These are phyloP conservation scores for Clonostachys sp. DNA, from an alignment of 2,329 filamentous ascomycete genomes.

Conservation along the genomic window DNA sequence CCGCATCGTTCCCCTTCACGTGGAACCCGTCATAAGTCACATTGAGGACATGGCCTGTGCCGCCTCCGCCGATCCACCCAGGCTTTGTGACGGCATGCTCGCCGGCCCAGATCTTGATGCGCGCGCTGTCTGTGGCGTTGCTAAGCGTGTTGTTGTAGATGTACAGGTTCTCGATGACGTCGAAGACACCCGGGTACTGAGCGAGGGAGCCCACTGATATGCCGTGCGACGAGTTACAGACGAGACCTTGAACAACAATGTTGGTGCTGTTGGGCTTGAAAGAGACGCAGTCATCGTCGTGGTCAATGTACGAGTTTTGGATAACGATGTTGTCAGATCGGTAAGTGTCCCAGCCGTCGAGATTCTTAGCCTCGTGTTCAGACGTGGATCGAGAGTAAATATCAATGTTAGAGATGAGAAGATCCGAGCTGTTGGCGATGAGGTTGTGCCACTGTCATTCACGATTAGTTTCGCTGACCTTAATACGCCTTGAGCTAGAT, in stretches of 20 bases:
- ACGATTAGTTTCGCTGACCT: too few relatives aligned
- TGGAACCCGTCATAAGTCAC: conserved; percentile 56
- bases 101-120: conserved; percentile 72
- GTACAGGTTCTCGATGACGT: conserved; percentile 66
- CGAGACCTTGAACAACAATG: conserved; percentile 61
- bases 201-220: conserved; percentile 70
- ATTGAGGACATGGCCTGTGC: conserved; percentile 47
- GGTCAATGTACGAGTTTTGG: conserved; percentile 60
- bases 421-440: conserved; percentile 59
- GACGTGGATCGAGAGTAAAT: conserved; percentile 50
- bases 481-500: too few relatives aligned
- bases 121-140: conserved; percentile 59
- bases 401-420: conserved; percentile 59
- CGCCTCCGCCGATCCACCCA: conserved; percentile 58
- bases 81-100: conserved; percentile 27
- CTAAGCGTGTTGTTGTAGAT: conserved; percentile 56
- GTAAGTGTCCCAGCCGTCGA: conserved; percentile 62
- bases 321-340: conserved; percentile 58
- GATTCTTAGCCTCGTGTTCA: conserved; percentile 56
- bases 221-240: conserved; percentile 67
- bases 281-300: conserved; percentile 67
- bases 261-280: conserved; percentile 73
- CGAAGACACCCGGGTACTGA: conserved; percentile 58
- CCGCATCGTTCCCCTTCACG: conserved; percentile 48
- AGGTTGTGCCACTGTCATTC: conserved; percentile 40